These are phyloP conservation scores for Bonia amplexicaulis DNA, from an alignment of 176 grass and related monocot genomes.

Conservation along the genomic window DNA sequence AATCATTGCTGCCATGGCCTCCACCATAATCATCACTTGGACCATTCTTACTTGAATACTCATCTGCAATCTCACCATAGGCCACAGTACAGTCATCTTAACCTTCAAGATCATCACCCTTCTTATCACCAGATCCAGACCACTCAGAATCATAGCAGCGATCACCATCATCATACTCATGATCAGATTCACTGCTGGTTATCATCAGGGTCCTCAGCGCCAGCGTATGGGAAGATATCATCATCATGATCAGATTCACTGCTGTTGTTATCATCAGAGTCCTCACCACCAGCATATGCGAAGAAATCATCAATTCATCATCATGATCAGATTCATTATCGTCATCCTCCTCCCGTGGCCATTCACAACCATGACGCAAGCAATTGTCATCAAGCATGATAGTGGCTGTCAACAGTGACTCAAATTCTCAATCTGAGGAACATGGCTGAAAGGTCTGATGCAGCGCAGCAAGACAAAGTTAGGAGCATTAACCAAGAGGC, in stretches of 20 bases:
- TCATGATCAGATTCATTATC: not conserved
- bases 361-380: not conserved
- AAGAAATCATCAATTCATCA: not conserved
- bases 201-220: too few relatives aligned
- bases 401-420: not conserved
- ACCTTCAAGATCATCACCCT: not conserved
- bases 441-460: constrained; percentile 9
- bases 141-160: constrained; percentile 2
- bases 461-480: constrained; percentile 21
- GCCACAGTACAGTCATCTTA: not conserved
- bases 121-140: not conserved
- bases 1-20: not conserved
- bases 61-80: not conserved
- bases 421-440: constrained; percentile 6
- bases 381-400: constrained; percentile 19
- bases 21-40: not conserved
- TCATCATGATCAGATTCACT: too few relatives aligned
- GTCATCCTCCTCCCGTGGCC: not conserved
- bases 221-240: too few relatives aligned
- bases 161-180: not conserved
- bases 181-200: not conserved
- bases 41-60: not conserved
- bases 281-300: not conserved
- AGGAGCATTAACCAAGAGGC: not conserved
- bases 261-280: not conserved